These are phyloP conservation scores for Gossypium bickii DNA, from an alignment of 345 rosid genomes.

Conservation along the genomic window DNA sequence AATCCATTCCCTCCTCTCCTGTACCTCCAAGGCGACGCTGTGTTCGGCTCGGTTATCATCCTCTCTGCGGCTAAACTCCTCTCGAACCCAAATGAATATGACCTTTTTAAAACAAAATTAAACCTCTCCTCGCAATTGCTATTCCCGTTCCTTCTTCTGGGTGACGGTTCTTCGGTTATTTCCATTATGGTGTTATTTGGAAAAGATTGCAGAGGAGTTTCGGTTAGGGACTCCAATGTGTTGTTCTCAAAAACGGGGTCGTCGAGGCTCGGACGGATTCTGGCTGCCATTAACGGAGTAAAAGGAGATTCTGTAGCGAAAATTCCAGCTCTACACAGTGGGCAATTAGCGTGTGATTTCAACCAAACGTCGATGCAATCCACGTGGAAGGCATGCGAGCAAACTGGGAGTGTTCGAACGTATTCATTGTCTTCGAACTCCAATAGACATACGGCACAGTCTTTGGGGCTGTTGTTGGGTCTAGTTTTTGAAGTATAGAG, in stretches of 20 bases:
- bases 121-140: conserved; percentile 42
- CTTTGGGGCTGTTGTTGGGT: conserved; percentile 29
- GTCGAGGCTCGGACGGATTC: conserved; percentile 79
- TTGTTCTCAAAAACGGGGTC: conserved; percentile 32
- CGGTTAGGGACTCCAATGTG: conserved; percentile 29
- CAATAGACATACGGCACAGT: conserved; percentile 84
- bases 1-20: conserved; percentile 47
- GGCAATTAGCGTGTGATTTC: conserved; percentile 87
- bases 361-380: conserved; percentile 94
- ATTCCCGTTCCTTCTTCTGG: conserved; percentile 22
- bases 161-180: conserved; percentile 55
- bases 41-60: conserved; percentile 57
- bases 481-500: conserved; percentile 40
- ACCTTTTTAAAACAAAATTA: conserved; percentile 53
- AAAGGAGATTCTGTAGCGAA: conserved; percentile 62
- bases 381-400: conserved; percentile 84
- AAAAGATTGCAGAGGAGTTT: conserved; percentile 9
- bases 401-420: conserved; percentile 75
- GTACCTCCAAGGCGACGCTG: conserved; percentile 81
- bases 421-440: conserved; percentile 83
- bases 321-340: conserved; percentile 79
- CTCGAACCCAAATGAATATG: conserved; percentile 83
- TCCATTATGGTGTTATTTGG: conserved; percentile 30
- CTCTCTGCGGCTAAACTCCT: conserved; percentile 67
- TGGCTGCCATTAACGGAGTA: conserved; percentile 78